Base-by-base conservation (phyloP, 2,329 filamentous ascomycete species). In the Fusarium sp. region DNA sequence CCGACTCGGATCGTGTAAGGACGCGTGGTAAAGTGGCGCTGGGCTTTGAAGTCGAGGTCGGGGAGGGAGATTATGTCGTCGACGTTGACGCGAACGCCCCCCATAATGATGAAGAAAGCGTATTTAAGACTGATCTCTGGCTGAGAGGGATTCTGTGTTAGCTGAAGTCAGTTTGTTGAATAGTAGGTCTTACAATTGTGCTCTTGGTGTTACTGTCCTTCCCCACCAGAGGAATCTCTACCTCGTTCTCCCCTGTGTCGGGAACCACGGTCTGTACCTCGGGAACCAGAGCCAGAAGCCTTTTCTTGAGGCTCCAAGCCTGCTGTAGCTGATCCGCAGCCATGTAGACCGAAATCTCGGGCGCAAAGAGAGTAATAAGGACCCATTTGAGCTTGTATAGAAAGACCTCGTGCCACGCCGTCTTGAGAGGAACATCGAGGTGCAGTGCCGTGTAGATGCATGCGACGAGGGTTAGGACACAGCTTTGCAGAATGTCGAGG, bases 401-500 rank as follows among this genome's bases (percentile, higher is more conserved):
- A 2, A 74, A 11, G n/a, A 68, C 18, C 18, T 62, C 24, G n/a
- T 75, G 50, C 66, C 62, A 64, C 10, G 64, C n/a, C 1, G 61
- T 64, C 52, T 64, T 50, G 43, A 54, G 13, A 2, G 81, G 81
- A 22, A 85, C 76, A 29, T 84, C 83, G 13, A 83, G 72, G 66
- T 84, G 82, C 5, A 84, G 62, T 0, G 81, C 81, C 8, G 80
- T 78, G 75, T 79, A 84, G 9, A 83, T 79, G 68, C 81, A 84
- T 3, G 82, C 72, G 9, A 78, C 64, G 2, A 84, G 71, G 2
- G 82, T 82, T 3, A 81, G 35, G 5, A 81, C 57, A 64, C 82
- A 84, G n/a, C 77, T 80, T 67, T 76, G 78, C 3, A 84, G 58
- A 35, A 84, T 79, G 20, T 50, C 14, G 8, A 61, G 52, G 29